These are phyloP conservation scores for Luffa acutangula DNA, from an alignment of 306 rosid species.

Conservation along the genomic window DNA sequence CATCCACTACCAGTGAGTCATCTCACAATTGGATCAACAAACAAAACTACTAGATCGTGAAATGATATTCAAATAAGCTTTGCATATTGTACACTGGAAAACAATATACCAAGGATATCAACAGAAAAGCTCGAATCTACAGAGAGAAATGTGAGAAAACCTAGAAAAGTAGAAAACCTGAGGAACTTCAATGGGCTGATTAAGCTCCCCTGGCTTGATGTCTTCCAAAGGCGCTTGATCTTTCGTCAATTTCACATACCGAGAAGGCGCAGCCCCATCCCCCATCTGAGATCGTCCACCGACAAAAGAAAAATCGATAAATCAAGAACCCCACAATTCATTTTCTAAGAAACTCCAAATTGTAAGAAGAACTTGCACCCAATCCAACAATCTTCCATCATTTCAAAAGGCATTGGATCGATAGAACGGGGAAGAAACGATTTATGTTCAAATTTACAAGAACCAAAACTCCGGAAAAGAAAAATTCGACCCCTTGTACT, in stretches of 20 bases:
- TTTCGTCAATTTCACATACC: constrained; percentile 77
- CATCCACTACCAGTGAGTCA: background rate
- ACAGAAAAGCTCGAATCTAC: background rate
- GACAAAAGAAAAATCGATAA: background rate
- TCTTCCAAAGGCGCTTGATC: constrained; percentile 72
- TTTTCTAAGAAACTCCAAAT: constrained; percentile 10
- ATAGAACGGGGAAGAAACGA: background rate
- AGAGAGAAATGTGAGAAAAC: background rate
- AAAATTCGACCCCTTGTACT: background rate
- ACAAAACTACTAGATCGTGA: background rate
- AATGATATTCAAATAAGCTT: background rate
- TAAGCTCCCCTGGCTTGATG: constrained; percentile 88
- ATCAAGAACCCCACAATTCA: constrained; percentile 10
- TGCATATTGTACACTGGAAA: background rate
- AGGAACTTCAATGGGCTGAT: constrained; percentile 89
- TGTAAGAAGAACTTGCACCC: background rate
- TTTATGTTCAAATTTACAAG: background rate
- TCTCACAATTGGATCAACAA: background rate
- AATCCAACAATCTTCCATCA: background rate
- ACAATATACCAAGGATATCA: background rate
- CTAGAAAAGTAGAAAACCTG: constrained; percentile 37
- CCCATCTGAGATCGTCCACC: constrained; percentile 43
- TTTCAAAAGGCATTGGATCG: background rate
- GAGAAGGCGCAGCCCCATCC: constrained; percentile 52
- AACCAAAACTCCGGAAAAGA: background rate